Percentiles rank a stretch among this genome's conserved stretches.
These are phyloP conservation scores for Wickerhamomyces strasburgensis DNA, from an alignment of 805 yeast genomes.

Conservation along the genomic window DNA sequence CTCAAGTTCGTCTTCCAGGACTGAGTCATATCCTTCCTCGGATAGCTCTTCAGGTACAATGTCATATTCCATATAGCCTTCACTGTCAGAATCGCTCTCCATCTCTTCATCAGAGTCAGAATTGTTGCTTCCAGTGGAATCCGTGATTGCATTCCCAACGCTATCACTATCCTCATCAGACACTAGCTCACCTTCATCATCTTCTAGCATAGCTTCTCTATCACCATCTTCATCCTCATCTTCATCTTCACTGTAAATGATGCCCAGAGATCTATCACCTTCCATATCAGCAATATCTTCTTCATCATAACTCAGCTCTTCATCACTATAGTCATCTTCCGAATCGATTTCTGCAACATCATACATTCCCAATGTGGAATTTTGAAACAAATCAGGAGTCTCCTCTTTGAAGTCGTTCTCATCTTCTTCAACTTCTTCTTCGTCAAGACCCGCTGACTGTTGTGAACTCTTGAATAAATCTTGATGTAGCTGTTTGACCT, in stretches of 20 bases:
- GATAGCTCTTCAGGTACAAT: slow-evolving; percentile 11
- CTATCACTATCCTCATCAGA: slow-evolving; percentile 11
- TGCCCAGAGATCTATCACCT: slow-evolving; percentile 22
- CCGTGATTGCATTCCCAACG: slow-evolving; percentile 8
- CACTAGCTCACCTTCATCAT: slow-evolving; percentile 27
- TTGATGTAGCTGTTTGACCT: slow-evolving; percentile 51
- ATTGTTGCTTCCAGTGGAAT: slow-evolving; percentile 17
- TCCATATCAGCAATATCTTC: slow-evolving; percentile 28
- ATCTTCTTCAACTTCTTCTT: slow-evolving; percentile 49
- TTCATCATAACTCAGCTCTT: slow-evolving; percentile 41
- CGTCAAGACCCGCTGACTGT: slow-evolving; percentile 38
- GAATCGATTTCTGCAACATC: slow-evolving; percentile 72
- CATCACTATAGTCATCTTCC: slow-evolving; percentile 55
- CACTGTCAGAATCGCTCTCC: slow-evolving; percentile 7
- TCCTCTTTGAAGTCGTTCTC: slow-evolving; percentile 63
- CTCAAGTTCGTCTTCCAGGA: background rate
- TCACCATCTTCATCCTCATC: slow-evolving; percentile 31
- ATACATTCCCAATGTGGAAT: slow-evolving; percentile 92
- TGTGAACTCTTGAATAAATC: slow-evolving; percentile 47
- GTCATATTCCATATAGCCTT: slow-evolving; percentile 10
- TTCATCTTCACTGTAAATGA: slow-evolving; percentile 31
- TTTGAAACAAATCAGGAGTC: slow-evolving; percentile 75
- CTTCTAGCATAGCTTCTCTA: slow-evolving; percentile 23
- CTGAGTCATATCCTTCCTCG: background rate
- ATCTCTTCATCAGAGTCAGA: slow-evolving; percentile 11